These are phyloP conservation scores for Pseudocercospora crystallina DNA, from an alignment of 2,329 filamentous ascomycete genomes.

Conservation along the genomic window DNA sequence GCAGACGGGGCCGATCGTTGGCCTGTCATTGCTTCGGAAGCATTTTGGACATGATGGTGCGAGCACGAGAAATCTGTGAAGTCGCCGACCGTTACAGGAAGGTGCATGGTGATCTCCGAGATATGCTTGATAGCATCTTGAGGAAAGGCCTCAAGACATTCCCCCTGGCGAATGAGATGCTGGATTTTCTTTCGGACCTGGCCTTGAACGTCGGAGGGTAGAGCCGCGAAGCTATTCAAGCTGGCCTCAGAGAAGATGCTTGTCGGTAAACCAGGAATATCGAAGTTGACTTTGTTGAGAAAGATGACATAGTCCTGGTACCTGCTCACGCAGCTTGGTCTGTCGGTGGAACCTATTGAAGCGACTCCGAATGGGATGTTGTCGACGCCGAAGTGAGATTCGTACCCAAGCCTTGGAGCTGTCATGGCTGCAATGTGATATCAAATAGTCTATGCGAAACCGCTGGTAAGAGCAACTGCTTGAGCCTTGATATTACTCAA, in stretches of 20 bases:
- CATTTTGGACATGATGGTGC: slow-evolving; percentile 53
- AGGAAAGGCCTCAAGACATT: slow-evolving; percentile 24
- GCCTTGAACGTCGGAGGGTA: slow-evolving; percentile 37
- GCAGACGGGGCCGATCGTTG: slow-evolving; percentile 43
- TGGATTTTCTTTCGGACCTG: slow-evolving; percentile 43
- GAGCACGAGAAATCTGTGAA: slow-evolving; percentile 60
- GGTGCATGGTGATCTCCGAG: slow-evolving; percentile 48
- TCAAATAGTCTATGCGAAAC: too few relatives aligned
- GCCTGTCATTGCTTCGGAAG: slow-evolving; percentile 43
- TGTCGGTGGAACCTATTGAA: slow-evolving; percentile 40
- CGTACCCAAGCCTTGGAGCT: slow-evolving; percentile 22
- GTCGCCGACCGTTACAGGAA: slow-evolving; percentile 56
- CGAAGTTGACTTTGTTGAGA: slow-evolving; percentile 33
- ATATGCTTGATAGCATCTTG: slow-evolving; percentile 37
- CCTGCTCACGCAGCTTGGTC: slow-evolving; percentile 52
- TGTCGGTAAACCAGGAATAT: slow-evolving; percentile 15
- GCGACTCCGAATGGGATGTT: slow-evolving; percentile 58
- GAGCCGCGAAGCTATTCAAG: slow-evolving; percentile 52
- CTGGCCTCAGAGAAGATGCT: slow-evolving; percentile 36
- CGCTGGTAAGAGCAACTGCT: background rate
- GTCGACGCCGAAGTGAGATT: slow-evolving; percentile 49
- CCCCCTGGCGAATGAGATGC: slow-evolving; percentile 28
- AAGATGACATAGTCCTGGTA: slow-evolving; percentile 55
- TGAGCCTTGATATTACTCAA: too few relatives aligned
- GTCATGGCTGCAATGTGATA: slow-evolving; percentile 12